A percentile compares a stretch with the other conserved stretches of the same genome.
These are phyloP conservation scores for Neurospora intermedia DNA, from an alignment of 495 filamentous ascomycete species.

Conservation along the genomic window DNA sequence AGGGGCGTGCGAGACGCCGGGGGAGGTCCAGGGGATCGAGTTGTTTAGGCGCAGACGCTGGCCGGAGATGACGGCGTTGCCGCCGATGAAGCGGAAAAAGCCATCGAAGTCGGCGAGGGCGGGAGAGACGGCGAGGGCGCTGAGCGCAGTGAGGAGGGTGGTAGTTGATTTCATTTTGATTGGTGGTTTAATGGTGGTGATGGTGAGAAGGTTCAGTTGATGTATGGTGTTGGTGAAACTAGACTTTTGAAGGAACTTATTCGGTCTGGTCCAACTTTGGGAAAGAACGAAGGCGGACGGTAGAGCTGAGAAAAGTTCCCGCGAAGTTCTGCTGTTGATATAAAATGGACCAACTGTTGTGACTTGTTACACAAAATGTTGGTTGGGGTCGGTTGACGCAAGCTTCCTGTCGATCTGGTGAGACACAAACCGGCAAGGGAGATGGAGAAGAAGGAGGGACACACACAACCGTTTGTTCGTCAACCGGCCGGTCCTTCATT, in stretches of 20 bases:
- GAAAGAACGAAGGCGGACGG: not conserved
- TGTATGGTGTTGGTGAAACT: not conserved
- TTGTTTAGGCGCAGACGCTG: constrained; percentile 14
- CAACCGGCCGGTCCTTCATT: not conserved
- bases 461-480: not conserved
- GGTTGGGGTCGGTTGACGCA: not conserved
- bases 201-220: not conserved
- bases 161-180: constrained; percentile 6
- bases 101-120: constrained; percentile 4
- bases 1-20: constrained; percentile 8
- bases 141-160: constrained; percentile 1
- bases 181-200: not conserved
- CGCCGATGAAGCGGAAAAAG: constrained; percentile 11
- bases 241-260: not conserved
- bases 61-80: constrained; percentile 6
- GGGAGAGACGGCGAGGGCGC: not conserved
- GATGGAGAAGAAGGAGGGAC: not conserved
- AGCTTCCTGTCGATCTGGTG: not conserved
- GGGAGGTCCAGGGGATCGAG: constrained; percentile 4
- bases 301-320: not conserved
- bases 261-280: not conserved
- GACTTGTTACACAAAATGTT: not conserved
- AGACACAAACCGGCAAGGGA: not conserved
- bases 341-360: not conserved
- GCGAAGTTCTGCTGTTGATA: not conserved